Base-by-base conservation (phyloP, 805 yeast species). In the Myxozyma sirexii region DNA sequence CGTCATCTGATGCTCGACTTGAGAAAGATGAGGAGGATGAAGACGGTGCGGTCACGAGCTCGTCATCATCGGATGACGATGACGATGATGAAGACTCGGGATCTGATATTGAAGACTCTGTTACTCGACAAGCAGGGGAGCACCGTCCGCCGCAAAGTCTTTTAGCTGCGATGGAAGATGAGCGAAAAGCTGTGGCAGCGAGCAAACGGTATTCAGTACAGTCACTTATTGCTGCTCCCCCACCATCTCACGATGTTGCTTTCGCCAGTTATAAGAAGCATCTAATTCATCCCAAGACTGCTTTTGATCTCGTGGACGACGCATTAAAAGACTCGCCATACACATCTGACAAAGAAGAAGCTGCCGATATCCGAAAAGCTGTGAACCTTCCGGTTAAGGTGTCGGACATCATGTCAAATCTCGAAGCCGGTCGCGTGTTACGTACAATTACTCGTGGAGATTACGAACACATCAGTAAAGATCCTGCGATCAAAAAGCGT, bases 391-490 rank as follows among this genome's bases (percentile, higher is more conserved):
- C 82, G 12, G 81, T 85, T 44, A 78, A 76, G 44, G 77, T 81
- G 53, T 84, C 88, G 1, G 81, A 80, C 27, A 73, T 85, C 19
- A 85, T 84, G 63, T 75, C 84, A 17, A 82, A 82, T 66, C 72
- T 72, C 27, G 73, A 75, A 7, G 81, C 81, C 53, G 81, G 84
- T 44, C 76, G 91, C 55, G 86, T 84, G n/a, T 77, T 87, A 17
- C 82, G 87, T 63, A 86, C 89, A 4, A 79, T 88, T 39, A 85
- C 90, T 1, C 76, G 91, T 62, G 92, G 92, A 1, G 79, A 80
- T 63, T 84, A 84, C 67, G 85, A 84, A 68, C 80, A 80, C 61
- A 72, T 82, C 7, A 58, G 57, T 21, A 64, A 62, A 15, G 62
- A 66, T 13, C 56, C 62, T 7, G 41, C 38, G 15, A 52, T 62